Conservation (phyloP, 2,329 filamentous ascomycete species). For the Neofusicoccum cordaticola region DNA sequence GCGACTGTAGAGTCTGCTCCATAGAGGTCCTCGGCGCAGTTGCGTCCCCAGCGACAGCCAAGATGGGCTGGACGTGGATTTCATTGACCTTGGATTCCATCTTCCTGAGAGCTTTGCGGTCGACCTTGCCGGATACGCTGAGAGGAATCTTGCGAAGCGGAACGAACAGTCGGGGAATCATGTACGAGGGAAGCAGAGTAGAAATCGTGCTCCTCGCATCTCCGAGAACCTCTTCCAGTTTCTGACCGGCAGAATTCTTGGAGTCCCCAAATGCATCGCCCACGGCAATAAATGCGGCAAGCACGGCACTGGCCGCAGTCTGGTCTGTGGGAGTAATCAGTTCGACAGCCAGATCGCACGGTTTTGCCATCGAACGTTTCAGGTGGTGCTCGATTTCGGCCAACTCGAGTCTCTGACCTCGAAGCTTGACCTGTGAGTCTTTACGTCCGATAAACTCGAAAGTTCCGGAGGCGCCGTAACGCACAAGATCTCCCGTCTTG, state of each 20-base stretch:
- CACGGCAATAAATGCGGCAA: background rate
- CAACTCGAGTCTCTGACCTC: background rate
- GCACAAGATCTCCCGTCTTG: slow-evolving; percentile 17
- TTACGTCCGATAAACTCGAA: slow-evolving; percentile 36
- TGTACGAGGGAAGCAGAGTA: slow-evolving; percentile 32
- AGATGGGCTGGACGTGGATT: background rate
- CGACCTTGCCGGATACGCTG: slow-evolving; percentile 37
- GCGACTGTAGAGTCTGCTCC: slow-evolving; percentile 32
- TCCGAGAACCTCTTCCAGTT: background rate
- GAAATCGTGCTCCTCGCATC: background rate
- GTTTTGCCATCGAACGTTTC: slow-evolving; percentile 25
- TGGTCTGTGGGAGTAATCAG: slow-evolving; percentile 36
- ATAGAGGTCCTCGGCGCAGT: slow-evolving; percentile 28
- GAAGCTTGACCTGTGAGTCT: slow-evolving; percentile 21
- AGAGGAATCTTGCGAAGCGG: slow-evolving; percentile 35
- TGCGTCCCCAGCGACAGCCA: background rate
- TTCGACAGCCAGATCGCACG: background rate
- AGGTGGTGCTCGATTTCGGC: slow-evolving; percentile 22
- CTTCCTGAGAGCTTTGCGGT: slow-evolving; percentile 19
- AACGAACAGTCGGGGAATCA: slow-evolving; percentile 41
- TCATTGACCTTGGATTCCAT: background rate
- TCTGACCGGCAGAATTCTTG: no score
- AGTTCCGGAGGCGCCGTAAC: slow-evolving; percentile 31
- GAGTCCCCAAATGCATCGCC: background rate
- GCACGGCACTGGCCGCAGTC: background rate